Conservation (phyloP, 345 rosid genomes). For the Ceriops decandra region DNA sequence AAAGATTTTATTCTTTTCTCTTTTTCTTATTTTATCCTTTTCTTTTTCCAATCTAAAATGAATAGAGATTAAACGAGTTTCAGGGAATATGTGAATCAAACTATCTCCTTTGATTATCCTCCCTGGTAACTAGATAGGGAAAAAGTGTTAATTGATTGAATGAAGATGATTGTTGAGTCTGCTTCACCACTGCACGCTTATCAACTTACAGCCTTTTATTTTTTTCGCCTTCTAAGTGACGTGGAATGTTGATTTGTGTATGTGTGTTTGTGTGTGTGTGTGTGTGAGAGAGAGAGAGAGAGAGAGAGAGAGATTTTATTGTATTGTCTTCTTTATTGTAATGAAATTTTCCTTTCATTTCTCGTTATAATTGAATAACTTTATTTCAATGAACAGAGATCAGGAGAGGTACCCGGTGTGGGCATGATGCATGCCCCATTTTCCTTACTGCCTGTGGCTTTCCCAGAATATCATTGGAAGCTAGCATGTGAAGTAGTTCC, state of each 20-base stretch:
- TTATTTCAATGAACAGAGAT: conserved; percentile 45
- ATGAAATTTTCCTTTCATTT: not conserved
- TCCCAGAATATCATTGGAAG: conserved; percentile 67
- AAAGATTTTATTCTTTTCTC: not conserved
- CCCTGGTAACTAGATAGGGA: too few relatives aligned
- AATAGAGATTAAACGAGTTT: not conserved
- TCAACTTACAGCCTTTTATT: too few relatives aligned
- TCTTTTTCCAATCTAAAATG: not conserved
- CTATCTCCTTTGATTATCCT: too few relatives aligned
- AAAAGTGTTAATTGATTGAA: too few relatives aligned
- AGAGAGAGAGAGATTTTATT: too few relatives aligned
- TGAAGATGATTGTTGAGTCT: too few relatives aligned
- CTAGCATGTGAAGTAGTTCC: conserved; percentile 92
- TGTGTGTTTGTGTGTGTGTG: too few relatives aligned
- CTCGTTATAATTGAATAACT: not conserved
- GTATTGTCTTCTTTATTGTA: not conserved
- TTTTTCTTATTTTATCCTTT: not conserved
- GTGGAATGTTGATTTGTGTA: too few relatives aligned
- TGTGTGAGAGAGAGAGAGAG: too few relatives aligned
- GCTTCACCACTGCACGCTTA: too few relatives aligned
- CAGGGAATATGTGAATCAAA: too few relatives aligned
- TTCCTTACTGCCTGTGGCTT: conserved; percentile 65
- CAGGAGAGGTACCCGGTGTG: conserved; percentile 89
- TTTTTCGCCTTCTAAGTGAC: too few relatives aligned
- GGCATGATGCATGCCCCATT: conserved; percentile 90